A percentile compares a stretch with the other conserved stretches of the same genome.
These are phyloP conservation scores for Zygoascus hellenicus DNA, from an alignment of 1,139 yeast species.

Conservation along the genomic window DNA sequence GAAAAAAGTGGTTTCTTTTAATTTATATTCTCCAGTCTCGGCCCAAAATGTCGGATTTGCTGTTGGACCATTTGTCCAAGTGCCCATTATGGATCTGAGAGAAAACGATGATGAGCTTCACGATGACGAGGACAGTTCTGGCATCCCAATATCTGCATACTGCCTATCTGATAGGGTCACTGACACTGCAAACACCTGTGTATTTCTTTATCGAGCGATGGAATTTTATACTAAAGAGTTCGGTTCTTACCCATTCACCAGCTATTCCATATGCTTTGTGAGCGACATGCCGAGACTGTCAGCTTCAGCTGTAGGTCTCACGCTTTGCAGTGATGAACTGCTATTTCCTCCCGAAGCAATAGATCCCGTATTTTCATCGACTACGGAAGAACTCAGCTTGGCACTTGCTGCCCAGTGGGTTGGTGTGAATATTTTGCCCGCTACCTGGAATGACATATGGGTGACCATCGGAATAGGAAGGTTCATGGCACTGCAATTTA, in stretches of 20 bases:
- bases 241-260: constrained; percentile 88
- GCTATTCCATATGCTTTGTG: constrained; percentile 73
- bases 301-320: constrained; percentile 68
- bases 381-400: constrained; percentile 55
- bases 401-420: constrained; percentile 89
- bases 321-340: constrained; percentile 57
- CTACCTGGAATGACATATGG: constrained; percentile 82
- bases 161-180: constrained; percentile 52
- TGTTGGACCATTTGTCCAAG: constrained; percentile 73
- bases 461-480: constrained; percentile 79
- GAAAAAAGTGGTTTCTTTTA: constrained; percentile 74
- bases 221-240: constrained; percentile 82
- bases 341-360: constrained; percentile 72
- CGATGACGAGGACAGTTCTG: constrained; percentile 20
- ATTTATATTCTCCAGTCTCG: constrained; percentile 78
- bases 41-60: constrained; percentile 98
- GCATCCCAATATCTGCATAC: constrained; percentile 47
- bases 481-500: constrained; percentile 73
- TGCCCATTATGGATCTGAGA: constrained; percentile 44
- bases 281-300: constrained; percentile 48
- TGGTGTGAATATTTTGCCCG: constrained; percentile 86
- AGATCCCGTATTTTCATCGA: constrained; percentile 70
- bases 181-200: constrained; percentile 67
- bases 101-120: constrained; percentile 38
- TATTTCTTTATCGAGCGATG: constrained; percentile 69